A percentile compares a stretch with the other conserved stretches of the same genome.
phyloP scores from a whole-genome alignment of 2,329 filamentous ascomycete genomes.

The Didymella keratinophila region DNA sequence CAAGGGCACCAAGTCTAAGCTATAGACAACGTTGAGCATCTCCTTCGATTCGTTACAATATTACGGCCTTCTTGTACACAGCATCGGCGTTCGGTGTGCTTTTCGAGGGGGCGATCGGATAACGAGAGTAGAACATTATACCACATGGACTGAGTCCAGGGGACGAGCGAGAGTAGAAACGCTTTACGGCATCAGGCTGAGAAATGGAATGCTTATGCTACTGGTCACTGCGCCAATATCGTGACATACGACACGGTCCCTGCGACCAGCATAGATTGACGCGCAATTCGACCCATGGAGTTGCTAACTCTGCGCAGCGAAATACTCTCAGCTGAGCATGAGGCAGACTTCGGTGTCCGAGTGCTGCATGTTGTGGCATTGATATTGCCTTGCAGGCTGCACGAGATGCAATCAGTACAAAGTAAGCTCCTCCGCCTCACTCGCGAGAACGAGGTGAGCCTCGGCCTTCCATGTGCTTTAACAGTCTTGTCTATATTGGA shows the following conservation, averaged over 20 bases:
- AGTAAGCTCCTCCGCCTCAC: too few relatives aligned
- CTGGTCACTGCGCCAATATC: neutral
- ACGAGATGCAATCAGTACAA: too few relatives aligned
- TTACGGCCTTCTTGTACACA: conserved; percentile 29
- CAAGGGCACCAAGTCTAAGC: conserved; percentile 54
- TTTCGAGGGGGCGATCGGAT: conserved; percentile 21
- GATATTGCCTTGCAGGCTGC: too few relatives aligned
- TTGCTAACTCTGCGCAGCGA: neutral
- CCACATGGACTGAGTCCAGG: conserved; percentile 27
- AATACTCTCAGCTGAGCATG: neutral
- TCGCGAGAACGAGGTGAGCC: too few relatives aligned
- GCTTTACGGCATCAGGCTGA: neutral
- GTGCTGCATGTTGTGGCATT: too few relatives aligned
- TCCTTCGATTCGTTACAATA: conserved; percentile 12
- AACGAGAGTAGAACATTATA: conserved; percentile 43
- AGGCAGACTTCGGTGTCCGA: neutral
- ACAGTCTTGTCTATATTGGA: neutral
- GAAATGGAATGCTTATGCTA: conserved; percentile 2
- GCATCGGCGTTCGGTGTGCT: conserved; percentile 22
- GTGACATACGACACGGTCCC: neutral
- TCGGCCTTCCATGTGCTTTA: too few relatives aligned
- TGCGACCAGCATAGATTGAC: neutral
- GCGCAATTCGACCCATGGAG: too few relatives aligned
- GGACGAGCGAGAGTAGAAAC: conserved; percentile 30
- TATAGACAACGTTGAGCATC: conserved; percentile 39